Percentiles rank a stretch among this genome's conserved stretches.
Conservation (phyloP, 306 rosid genomes). For the Datisca glomerata region DNA sequence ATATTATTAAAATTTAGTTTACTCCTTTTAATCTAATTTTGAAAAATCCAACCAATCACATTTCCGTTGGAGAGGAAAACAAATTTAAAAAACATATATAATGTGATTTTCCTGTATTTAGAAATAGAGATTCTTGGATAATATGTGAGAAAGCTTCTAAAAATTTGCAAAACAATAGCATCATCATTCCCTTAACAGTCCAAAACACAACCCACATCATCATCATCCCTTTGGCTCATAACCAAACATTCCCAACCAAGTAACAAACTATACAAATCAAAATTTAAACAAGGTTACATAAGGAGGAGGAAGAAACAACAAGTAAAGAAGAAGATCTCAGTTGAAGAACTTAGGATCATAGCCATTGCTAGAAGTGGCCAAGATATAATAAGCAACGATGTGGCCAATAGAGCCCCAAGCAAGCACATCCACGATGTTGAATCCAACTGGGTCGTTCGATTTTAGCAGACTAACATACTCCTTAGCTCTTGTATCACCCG, state of each 20-base stretch:
- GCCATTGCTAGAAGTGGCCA: slow-evolving; percentile 96
- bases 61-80: too few relatives aligned
- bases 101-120: too few relatives aligned
- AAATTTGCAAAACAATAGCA: too few relatives aligned
- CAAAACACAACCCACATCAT: background rate
- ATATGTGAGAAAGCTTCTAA: too few relatives aligned
- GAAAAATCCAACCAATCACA: too few relatives aligned
- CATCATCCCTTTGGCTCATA: background rate
- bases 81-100: too few relatives aligned
- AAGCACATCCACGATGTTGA: slow-evolving; percentile 85
- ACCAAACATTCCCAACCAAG: background rate
- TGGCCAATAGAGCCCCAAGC: slow-evolving; percentile 98
- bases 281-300: too few relatives aligned
- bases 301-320: too few relatives aligned
- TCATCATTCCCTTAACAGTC: background rate
- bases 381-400: slow-evolving; percentile 78
- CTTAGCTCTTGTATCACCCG: slow-evolving; percentile 82
- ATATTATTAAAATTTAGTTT: too few relatives aligned
- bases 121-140: too few relatives aligned
- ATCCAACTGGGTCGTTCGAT: slow-evolving; percentile 97
- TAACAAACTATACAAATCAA: slow-evolving; percentile 15
- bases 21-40: too few relatives aligned
- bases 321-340: slow-evolving; percentile 7
- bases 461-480: slow-evolving; percentile 86
- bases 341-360: slow-evolving; percentile 82